A percentile compares a stretch with the other conserved stretches of the same genome.
These are phyloP conservation scores for Aechmea fasciata DNA, from an alignment of 176 grass and related monocot species.

Conservation along the genomic window DNA sequence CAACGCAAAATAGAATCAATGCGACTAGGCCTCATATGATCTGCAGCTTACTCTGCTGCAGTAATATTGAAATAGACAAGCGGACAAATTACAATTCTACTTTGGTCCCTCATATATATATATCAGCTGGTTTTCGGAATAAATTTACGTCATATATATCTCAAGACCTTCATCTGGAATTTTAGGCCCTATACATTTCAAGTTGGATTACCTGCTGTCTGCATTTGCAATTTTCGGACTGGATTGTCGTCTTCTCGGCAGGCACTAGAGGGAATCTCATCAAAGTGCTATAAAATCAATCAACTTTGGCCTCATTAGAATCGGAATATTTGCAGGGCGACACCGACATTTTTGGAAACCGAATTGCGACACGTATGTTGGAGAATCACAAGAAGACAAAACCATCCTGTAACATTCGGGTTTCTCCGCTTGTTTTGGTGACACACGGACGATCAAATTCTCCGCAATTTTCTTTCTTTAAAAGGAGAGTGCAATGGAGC, in stretches of 20 bases:
- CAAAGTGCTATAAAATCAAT: not conserved
- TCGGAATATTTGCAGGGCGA: not conserved
- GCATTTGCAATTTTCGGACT: too few species aligned
- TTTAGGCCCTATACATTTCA: too few species aligned
- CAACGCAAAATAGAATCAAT: too few species aligned
- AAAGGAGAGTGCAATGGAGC: slow-evolving; percentile 36
- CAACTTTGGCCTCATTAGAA: not conserved
- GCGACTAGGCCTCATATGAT: too few species aligned
- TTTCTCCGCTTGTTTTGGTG: slow-evolving; percentile 12
- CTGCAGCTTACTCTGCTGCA: too few species aligned
- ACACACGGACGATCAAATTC: not conserved
- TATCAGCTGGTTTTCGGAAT: too few species aligned
- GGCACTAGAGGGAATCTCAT: not conserved
- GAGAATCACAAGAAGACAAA: not conserved
- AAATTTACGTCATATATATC: too few species aligned
- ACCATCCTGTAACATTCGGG: not conserved
- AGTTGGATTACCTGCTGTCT: too few species aligned
- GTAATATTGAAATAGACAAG: too few species aligned
- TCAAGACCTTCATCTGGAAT: too few species aligned
- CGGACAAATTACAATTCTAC: too few species aligned
- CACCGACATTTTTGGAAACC: not conserved
- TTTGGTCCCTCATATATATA: too few species aligned
- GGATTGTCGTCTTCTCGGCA: not conserved
- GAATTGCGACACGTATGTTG: not conserved
- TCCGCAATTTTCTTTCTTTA: not conserved